Evolutionary conservation across 148 eudicot genomes (phyloP).

Genomic region (Rhododendron henanense): DNA sequence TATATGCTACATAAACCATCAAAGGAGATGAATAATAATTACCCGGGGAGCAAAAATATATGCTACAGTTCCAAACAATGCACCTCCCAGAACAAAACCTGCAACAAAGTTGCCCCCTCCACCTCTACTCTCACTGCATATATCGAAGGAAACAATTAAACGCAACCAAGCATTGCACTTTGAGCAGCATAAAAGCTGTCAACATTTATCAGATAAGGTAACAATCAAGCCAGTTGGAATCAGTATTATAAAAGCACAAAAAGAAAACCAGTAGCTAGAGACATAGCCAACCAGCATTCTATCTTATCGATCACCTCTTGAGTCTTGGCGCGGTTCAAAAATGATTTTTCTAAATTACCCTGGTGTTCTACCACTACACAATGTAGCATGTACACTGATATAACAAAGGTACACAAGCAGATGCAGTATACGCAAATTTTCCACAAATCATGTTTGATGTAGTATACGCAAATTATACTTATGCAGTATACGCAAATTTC

Average conservation of each 20-base stretch:
- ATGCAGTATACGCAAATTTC: too few species aligned
- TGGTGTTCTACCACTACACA: neutral
- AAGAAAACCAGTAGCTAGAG: neutral
- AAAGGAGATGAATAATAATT: slow-evolving; percentile 8
- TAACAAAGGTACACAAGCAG: neutral
- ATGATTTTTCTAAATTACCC: neutral
- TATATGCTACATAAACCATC: neutral
- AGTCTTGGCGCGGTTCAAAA: neutral
- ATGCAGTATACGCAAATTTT: neutral
- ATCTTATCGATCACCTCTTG: neutral
- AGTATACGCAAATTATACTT: too few species aligned
- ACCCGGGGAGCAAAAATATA: slow-evolving; percentile 94
- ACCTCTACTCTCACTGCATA: slow-evolving; percentile 46
- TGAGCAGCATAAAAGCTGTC: neutral
- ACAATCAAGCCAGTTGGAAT: neutral
- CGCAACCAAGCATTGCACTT: neutral
- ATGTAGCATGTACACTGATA: neutral
- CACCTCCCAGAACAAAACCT: slow-evolving; percentile 82
- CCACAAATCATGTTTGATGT: neutral
- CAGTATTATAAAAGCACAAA: neutral
- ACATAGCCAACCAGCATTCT: neutral
- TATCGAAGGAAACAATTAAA: slow-evolving; percentile 9
- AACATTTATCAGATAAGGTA: neutral
- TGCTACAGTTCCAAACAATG: slow-evolving; percentile 73
- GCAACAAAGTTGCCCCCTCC: slow-evolving; percentile 68